phyloP scores from a whole-genome alignment of 768 basidiomycete genomes.

The Tephrocybe sp. region DNA sequence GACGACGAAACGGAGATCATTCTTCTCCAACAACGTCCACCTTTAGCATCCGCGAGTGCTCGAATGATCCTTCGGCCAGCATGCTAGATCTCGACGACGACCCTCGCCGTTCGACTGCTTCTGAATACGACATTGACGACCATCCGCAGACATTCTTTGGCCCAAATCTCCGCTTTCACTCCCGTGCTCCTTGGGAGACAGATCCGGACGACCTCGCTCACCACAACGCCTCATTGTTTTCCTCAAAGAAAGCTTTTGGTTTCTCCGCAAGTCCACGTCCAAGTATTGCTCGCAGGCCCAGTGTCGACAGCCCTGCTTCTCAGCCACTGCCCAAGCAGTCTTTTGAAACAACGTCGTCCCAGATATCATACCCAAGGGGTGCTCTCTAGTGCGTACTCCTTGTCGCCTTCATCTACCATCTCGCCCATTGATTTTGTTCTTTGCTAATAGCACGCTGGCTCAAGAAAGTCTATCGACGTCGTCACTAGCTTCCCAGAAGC shows the following conservation, averaged over 20 bases:
- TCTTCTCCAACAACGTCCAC: constrained; percentile 21
- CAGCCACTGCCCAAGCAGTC: constrained; percentile 51
- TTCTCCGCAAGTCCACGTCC: constrained; percentile 47
- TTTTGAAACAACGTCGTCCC: constrained; percentile 54
- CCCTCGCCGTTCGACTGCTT: constrained; percentile 31
- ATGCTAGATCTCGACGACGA: constrained; percentile 61
- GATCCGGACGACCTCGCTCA: constrained; percentile 39
- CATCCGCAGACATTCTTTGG: constrained; percentile 59
- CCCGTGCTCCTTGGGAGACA: constrained; percentile 78
- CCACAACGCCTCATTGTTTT: constrained; percentile 38
- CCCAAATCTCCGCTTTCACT: constrained; percentile 82
- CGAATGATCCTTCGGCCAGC: constrained; percentile 47
- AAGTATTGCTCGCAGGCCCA: constrained; percentile 48
- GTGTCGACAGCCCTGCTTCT: constrained; percentile 60
- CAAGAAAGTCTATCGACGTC: constrained; percentile 60
- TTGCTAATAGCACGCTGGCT: constrained; percentile 46
- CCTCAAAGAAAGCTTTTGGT: constrained; percentile 40
- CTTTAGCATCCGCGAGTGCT: constrained; percentile 31
- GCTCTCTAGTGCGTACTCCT: constrained; percentile 56
- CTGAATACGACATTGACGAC: constrained; percentile 29
- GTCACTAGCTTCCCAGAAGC: constrained; percentile 40
- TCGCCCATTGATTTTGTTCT: constrained; percentile 4
- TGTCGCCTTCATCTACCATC: constrained; percentile 5
- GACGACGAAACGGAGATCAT: too few species aligned
- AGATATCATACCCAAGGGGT: constrained; percentile 47